Evolutionary conservation across 1,139 yeast species (phyloP).

Genomic region (Geotrichum cucujoidarum): DNA sequence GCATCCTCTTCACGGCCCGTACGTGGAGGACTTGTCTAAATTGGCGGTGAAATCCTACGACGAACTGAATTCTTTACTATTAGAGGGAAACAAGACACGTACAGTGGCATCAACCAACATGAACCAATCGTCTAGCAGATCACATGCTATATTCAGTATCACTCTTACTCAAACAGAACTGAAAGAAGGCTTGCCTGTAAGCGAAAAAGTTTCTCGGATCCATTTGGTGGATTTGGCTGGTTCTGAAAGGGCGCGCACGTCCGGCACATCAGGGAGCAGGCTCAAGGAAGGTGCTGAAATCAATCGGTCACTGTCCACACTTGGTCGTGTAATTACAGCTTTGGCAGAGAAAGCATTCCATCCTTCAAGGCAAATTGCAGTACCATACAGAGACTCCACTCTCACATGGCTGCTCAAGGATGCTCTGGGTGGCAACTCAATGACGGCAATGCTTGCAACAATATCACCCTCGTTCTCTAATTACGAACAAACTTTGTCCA

Average conservation of each 20-base stretch:
- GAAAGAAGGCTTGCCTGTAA: conserved; percentile 24
- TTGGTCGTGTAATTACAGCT: conserved; percentile 68
- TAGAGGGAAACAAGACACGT: conserved; percentile 66
- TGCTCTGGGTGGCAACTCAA: conserved; percentile 61
- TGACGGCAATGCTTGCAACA: conserved; percentile 64
- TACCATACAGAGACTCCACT: conserved; percentile 59
- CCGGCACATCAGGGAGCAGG: conserved; percentile 44
- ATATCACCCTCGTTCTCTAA: conserved; percentile 53
- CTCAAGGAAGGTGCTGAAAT: conserved; percentile 91
- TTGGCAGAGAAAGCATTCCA: conserved; percentile 29
- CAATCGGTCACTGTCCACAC: conserved; percentile 80
- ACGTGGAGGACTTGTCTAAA: conserved; percentile 66
- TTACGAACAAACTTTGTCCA: conserved; percentile 59
- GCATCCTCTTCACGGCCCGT: conserved; percentile 65
- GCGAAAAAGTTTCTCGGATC: conserved; percentile 30
- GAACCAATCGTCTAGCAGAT: conserved; percentile 72
- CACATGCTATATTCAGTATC: conserved; percentile 70
- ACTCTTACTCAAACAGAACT: conserved; percentile 54
- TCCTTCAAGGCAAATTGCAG: conserved; percentile 31
- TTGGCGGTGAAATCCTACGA: conserved; percentile 51
- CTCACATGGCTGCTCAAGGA: conserved; percentile 61
- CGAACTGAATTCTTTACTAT: conserved; percentile 58
- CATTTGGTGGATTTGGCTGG: conserved; percentile 95
- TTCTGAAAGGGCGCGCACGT: conserved; percentile 77
- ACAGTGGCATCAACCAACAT: conserved; percentile 86